Evolutionary conservation across 1,284 basidiomycete genomes (phyloP).

Genomic region (Inonotus hispidus): DNA sequence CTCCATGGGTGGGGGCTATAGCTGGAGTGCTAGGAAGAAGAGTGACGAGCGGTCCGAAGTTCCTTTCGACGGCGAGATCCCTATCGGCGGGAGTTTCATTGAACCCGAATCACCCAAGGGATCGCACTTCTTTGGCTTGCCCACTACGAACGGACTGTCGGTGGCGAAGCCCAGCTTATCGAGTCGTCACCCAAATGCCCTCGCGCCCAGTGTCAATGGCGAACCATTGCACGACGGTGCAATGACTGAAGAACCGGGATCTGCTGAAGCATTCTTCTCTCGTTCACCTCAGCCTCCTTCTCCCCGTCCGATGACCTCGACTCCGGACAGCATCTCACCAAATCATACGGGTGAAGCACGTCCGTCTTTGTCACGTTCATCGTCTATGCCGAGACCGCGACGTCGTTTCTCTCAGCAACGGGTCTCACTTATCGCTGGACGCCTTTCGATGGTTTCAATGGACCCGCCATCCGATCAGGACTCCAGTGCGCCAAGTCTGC

Average conservation of each 20-base stretch:
- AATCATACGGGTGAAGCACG: conserved; percentile 30
- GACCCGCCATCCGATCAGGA: conserved; percentile 60
- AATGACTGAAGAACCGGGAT: conserved; percentile 14
- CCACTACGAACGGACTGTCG: neutral
- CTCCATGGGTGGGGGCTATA: conserved; percentile 74
- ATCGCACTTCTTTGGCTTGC: neutral
- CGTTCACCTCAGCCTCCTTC: conserved; percentile 14
- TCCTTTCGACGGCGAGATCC: conserved; percentile 19
- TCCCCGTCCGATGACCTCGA: conserved; percentile 14
- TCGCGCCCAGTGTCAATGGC: neutral
- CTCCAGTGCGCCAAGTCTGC: conserved; percentile 52
- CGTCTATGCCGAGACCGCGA: conserved; percentile 54
- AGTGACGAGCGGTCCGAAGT: conserved; percentile 22
- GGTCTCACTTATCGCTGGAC: conserved; percentile 74
- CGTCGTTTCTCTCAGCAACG: conserved; percentile 75
- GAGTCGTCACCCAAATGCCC: neutral
- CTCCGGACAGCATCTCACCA: conserved; percentile 28
- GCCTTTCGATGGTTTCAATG: conserved; percentile 66
- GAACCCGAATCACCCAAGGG: conserved; percentile 11
- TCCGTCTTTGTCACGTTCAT: conserved; percentile 32
- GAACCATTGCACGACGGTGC: neutral
- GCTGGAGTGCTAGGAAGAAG: conserved; percentile 51
- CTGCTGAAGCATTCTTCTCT: conserved; percentile 6
- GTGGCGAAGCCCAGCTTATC: neutral
- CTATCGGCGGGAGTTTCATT: conserved; percentile 13